These are phyloP conservation scores for Agrocybe chaxingu DNA, from an alignment of 768 basidiomycete species.

Conservation along the genomic window DNA sequence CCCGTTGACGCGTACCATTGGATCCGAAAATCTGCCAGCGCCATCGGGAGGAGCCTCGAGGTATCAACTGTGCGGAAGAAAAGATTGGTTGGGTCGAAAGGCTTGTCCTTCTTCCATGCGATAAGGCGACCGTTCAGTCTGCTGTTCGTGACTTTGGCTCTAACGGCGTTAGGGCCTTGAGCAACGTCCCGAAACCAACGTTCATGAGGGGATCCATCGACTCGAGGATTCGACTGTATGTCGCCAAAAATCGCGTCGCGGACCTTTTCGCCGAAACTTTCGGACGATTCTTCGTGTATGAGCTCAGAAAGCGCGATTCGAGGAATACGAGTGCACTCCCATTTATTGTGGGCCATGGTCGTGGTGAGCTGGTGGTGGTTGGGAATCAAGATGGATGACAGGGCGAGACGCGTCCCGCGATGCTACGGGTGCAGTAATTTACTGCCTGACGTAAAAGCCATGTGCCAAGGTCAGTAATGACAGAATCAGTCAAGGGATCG, in stretches of 20 bases:
- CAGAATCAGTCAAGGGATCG: no score
- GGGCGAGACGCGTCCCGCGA: no score
- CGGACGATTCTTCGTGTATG: slow-evolving; percentile 2
- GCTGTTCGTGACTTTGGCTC: neutral
- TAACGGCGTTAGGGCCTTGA: slow-evolving; percentile 7
- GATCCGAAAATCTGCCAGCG: slow-evolving; percentile 19
- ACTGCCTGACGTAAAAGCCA: no score
- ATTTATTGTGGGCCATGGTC: no score
- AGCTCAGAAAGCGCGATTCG: neutral
- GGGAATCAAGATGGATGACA: no score
- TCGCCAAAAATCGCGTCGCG: neutral
- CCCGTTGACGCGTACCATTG: slow-evolving; percentile 19
- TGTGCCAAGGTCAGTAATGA: no score
- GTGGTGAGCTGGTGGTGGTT: no score
- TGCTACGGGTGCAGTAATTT: no score
- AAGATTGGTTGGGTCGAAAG: slow-evolving; percentile 14
- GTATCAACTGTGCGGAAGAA: slow-evolving; percentile 23
- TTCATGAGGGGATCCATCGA: neutral
- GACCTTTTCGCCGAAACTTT: neutral
- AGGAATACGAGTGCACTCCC: no score
- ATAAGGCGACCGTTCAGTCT: slow-evolving; percentile 12
- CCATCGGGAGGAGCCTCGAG: slow-evolving; percentile 17
- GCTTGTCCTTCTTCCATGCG: slow-evolving; percentile 16
- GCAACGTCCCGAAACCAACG: slow-evolving; percentile 13
- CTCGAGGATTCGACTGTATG: neutral